Percentiles rank a stretch among this genome's conserved stretches.
These are phyloP conservation scores for Tubosaeta sp. DNA, from an alignment of 768 basidiomycete genomes.

Conservation along the genomic window DNA sequence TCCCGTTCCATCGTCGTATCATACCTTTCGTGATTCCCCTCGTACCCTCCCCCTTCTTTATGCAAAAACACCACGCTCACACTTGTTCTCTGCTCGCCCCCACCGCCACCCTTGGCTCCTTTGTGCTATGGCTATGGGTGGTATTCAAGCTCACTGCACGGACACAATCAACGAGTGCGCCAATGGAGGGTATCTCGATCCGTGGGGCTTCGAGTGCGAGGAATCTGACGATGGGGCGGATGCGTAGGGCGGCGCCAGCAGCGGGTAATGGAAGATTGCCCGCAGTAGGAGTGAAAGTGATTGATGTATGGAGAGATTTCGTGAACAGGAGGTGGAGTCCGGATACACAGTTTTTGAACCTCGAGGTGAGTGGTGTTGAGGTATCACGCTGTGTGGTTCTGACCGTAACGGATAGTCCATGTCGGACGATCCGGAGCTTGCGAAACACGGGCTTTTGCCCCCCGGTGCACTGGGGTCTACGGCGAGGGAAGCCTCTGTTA, in stretches of 20 bases:
- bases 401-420: constrained; percentile 50
- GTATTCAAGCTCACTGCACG: constrained; percentile 39
- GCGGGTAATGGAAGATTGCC: constrained; percentile 11
- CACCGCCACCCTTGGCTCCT: constrained; percentile 21
- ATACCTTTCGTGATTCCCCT: constrained; percentile 2
- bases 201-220: constrained; percentile 56
- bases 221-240: constrained; percentile 42
- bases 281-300: constrained; percentile 32
- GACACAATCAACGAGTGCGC: constrained; percentile 29
- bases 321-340: constrained; percentile 71
- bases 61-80: constrained; percentile 36
- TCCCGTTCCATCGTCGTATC: constrained; percentile 11
- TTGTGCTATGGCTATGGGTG: constrained; percentile 16
- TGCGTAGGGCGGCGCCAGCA: constrained; percentile 40
- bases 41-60: constrained; percentile 6
- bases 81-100: constrained; percentile 28
- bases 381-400: neutral
- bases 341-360: constrained; percentile 67
- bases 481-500: constrained; percentile 67
- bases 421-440: constrained; percentile 71
- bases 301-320: constrained; percentile 75
- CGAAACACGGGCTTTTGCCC: constrained; percentile 62
- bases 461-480: constrained; percentile 67
- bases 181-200: constrained; percentile 56
- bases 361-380: constrained; percentile 57